These are phyloP conservation scores for Galeopsis tetrahit DNA, from an alignment of 257 asterid species.

Conservation along the genomic window DNA sequence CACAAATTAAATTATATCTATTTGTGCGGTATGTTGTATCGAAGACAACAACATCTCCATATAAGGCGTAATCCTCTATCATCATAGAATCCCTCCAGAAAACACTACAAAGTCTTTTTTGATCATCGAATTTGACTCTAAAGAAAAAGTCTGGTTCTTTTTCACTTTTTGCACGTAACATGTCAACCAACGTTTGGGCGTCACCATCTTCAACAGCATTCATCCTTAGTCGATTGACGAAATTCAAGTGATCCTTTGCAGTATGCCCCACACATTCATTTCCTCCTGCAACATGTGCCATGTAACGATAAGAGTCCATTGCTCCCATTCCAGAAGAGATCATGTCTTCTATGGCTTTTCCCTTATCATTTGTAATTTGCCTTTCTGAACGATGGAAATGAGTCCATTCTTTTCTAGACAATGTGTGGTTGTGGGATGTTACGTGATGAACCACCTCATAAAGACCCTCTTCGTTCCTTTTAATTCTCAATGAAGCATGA, in stretches of 20 bases:
- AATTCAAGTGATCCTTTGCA: neutral
- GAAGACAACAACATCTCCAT: conserved; percentile 14
- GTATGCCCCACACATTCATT: neutral
- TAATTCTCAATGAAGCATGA: conserved; percentile 1
- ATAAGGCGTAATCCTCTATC: conserved; percentile 14
- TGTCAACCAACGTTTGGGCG: neutral
- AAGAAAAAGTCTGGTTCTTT: neutral
- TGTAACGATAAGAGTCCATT: neutral
- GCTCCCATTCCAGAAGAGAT: neutral
- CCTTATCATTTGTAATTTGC: neutral
- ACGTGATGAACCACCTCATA: conserved; percentile 17
- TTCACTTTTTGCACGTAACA: neutral
- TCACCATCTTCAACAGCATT: neutral
- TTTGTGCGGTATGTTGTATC: conserved; percentile 17
- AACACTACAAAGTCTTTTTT: neutral
- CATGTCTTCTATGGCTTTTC: neutral
- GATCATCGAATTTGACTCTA: neutral
- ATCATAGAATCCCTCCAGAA: conserved; percentile 25
- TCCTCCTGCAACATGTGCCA: neutral
- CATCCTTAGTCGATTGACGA: neutral
- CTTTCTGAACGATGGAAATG: neutral
- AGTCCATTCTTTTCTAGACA: neutral
- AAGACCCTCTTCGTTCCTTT: neutral
- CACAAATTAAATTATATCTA: conserved; percentile 16
- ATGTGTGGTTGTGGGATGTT: neutral